A percentile compares a stretch with the other conserved stretches of the same genome.
These are phyloP conservation scores for Beauveria sp. DNA, from an alignment of 2,329 filamentous ascomycete genomes.

Conservation along the genomic window DNA sequence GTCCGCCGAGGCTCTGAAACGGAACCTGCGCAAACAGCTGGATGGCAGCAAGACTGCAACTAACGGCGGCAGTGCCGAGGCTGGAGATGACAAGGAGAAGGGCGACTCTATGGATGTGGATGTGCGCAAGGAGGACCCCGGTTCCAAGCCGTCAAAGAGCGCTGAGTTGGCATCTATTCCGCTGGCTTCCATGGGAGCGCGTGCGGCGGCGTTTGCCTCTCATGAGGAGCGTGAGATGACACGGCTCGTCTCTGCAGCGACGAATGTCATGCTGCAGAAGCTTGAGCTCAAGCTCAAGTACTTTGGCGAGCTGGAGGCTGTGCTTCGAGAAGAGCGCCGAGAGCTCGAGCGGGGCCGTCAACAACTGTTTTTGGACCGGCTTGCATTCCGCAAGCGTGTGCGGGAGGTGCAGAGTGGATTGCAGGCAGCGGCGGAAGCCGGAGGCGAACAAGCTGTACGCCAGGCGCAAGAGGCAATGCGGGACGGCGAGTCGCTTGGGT, in stretches of 20 bases:
- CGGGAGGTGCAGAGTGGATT: conserved; percentile 73
- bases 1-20: conserved; percentile 79
- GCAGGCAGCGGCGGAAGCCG: conserved; percentile 42
- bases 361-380: conserved; percentile 85
- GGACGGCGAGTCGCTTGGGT: conserved; percentile 47
- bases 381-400: conserved; percentile 83
- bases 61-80: conserved; percentile 36
- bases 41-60: conserved; percentile 45
- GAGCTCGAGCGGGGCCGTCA: conserved; percentile 89
- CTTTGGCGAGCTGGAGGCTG: conserved; percentile 91
- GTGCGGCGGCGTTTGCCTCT: conserved; percentile 80
- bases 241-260: conserved; percentile 80
- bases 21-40: conserved; percentile 69
- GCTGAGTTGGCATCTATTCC: conserved; percentile 65
- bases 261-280: conserved; percentile 92
- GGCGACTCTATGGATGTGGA: conserved; percentile 60
- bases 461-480: conserved; percentile 38
- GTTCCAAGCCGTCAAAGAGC: conserved; percentile 38
- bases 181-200: conserved; percentile 76
- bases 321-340: conserved; percentile 83
- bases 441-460: conserved; percentile 42
- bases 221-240: conserved; percentile 97
- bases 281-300: conserved; percentile 92
- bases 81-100: conserved; percentile 45
- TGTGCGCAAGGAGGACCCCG: conserved; percentile 41